Conservation (phyloP, 73 alveolate species). For the Effrenium voratum region DNA sequence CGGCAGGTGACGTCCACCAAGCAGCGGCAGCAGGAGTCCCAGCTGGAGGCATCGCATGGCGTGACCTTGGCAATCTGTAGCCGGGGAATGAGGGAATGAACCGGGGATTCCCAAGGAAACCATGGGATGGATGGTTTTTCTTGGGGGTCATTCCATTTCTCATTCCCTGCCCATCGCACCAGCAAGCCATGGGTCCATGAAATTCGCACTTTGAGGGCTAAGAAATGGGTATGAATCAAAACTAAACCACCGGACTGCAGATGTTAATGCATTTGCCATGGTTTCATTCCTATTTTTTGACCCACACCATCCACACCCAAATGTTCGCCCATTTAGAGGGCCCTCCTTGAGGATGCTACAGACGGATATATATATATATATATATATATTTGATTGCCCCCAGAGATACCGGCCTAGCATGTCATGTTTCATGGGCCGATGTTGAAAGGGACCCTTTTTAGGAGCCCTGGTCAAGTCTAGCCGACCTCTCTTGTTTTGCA, state of each 20-base stretch:
- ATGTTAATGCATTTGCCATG: background rate
- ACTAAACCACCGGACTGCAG: background rate
- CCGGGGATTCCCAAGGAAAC: too few species aligned
- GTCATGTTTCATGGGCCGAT: too few species aligned
- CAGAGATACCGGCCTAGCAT: too few species aligned
- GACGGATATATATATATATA: background rate
- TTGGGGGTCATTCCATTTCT: background rate
- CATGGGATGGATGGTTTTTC: background rate
- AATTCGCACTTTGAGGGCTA: background rate
- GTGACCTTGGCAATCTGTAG: too few species aligned
- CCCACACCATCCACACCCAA: background rate
- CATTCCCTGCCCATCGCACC: background rate
- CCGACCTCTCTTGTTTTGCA: too few species aligned
- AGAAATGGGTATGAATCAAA: background rate
- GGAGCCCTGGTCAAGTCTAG: too few species aligned
- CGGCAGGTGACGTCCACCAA: background rate
- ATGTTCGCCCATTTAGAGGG: background rate
- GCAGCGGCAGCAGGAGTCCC: conserved; percentile 42
- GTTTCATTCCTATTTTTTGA: background rate
- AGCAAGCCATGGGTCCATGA: background rate
- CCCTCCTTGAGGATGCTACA: background rate
- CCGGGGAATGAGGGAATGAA: too few species aligned
- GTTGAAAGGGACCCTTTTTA: too few species aligned
- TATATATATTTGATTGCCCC: too few species aligned
- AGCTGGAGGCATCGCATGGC: conserved; percentile 63